Evolutionary conservation across 768 basidiomycete species (phyloP), one percentile per base, ranked within the genome.

Genomic region (Termitomyces sp.): DNA sequence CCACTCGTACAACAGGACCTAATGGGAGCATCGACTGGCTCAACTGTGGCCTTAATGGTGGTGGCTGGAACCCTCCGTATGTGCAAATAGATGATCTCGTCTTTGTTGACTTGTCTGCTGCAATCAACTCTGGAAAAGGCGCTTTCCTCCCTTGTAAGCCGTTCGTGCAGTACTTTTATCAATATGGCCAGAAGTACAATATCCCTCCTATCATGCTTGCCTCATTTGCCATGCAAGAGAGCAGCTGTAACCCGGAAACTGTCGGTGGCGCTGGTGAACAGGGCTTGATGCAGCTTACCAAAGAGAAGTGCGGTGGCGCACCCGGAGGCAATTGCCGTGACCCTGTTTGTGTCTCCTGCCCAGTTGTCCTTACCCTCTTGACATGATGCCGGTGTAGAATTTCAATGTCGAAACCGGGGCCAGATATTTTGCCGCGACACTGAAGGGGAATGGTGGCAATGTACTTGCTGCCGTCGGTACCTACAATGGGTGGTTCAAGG

Each of bases 171-270:
- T 60, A 79, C n/a, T 92, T 93, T 68, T 75, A 89, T 58, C 72
- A 82, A 69, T 81, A 85, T 55, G 88, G 76, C 22, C 57, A 63
- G n/a, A 63, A 80, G 65, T 73, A 72, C 62, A 76, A 66, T 18
- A 61, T 94, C 33, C 89, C 88, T 27, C 69, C 91, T 8, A 91
- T 94, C 68, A 74, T 95, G 63, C 71, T 95, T 39, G 93, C 93
- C 2, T 81, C 92, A 0, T 88, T 96, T 63, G 92, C 93, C 34
- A 88, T 96, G 87, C 93, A 95, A 70, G 95, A 96, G 70, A 79
- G 76, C 57, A 70, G 72, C 41, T 96, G 93, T 78, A 85, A 88
- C 63, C 80, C 86, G 2, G 58, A 72, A 16, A 81, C 81, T 6
- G 76, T 84, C 47, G 93, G 93, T 54, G 87, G 86, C 16, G 89